Conservation (phyloP, 345 rosid species). For the Eucalyptus camaldulensis region DNA sequence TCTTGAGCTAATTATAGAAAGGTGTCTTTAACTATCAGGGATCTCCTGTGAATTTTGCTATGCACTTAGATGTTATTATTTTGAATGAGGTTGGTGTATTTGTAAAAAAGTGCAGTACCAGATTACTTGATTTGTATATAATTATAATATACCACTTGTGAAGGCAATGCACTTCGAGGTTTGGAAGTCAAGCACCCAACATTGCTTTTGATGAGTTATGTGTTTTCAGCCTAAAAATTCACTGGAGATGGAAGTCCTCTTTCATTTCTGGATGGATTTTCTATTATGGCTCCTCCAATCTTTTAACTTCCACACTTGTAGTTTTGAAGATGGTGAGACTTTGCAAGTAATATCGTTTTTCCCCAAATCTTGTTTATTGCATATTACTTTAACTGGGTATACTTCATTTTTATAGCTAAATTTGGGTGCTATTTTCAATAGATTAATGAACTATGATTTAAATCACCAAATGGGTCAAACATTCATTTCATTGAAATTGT, state of each 20-base stretch:
- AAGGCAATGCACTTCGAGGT: neutral
- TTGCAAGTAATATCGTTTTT: neutral
- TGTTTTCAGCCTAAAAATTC: neutral
- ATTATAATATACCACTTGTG: neutral
- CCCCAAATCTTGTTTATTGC: neutral
- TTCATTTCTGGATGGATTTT: neutral
- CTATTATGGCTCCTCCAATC: neutral
- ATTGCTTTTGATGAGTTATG: neutral
- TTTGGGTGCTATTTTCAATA: neutral
- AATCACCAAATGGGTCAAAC: neutral
- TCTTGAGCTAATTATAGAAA: neutral
- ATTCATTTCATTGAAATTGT: neutral
- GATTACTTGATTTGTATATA: neutral
- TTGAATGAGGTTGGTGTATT: neutral
- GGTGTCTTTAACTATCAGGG: neutral
- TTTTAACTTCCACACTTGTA: neutral
- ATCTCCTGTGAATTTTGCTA: neutral
- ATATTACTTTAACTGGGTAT: neutral
- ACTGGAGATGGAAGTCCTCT: neutral
- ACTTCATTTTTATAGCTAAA: neutral
- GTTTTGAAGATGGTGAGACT: neutral
- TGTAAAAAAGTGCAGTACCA: neutral
- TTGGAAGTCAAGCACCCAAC: neutral
- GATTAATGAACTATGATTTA: neutral
- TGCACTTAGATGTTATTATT: neutral